These are phyloP conservation scores for Fusarium scirpi DNA, from an alignment of 2,329 filamentous ascomycete species.

Conservation along the genomic window DNA sequence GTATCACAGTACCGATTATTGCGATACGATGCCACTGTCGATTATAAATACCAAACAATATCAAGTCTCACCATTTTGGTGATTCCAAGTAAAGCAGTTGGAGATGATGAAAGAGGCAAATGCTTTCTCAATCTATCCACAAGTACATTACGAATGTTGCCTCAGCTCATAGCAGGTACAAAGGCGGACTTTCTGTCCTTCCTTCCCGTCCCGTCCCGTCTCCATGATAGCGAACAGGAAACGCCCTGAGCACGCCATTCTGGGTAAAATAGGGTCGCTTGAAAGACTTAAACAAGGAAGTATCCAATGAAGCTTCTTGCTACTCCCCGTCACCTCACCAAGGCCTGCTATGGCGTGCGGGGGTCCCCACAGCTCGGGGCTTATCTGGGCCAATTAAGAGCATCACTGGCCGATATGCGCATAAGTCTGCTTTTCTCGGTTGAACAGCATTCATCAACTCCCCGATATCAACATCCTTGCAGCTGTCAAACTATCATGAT, in stretches of 20 bases:
- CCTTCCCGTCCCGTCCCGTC: neutral
- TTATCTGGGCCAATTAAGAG: conserved; percentile 21
- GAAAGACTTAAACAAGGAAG: neutral
- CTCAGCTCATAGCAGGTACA: neutral
- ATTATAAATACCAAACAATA: conserved; percentile 3
- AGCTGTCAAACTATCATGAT: neutral
- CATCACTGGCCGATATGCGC: conserved; percentile 35
- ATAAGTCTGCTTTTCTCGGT: conserved; percentile 8
- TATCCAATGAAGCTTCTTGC: conserved; percentile 39
- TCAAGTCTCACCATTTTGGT: conserved; percentile 2
- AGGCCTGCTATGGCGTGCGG: conserved; percentile 44
- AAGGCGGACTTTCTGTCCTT: neutral
- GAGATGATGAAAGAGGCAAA: neutral
- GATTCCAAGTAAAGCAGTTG: neutral
- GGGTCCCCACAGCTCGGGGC: conserved; percentile 34
- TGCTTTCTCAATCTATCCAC: neutral
- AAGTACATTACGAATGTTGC: neutral
- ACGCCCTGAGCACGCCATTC: conserved; percentile 39
- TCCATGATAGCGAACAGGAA: neutral
- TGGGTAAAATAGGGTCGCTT: conserved; percentile 7
- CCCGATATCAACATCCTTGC: conserved; percentile 25
- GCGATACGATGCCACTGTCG: neutral
- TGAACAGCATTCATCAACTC: conserved; percentile 25
- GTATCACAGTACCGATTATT: neutral
- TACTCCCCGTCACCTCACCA: conserved; percentile 39